Base-by-base conservation (phyloP, 164 flowering plant species). In the Annona cherimola region DNA sequence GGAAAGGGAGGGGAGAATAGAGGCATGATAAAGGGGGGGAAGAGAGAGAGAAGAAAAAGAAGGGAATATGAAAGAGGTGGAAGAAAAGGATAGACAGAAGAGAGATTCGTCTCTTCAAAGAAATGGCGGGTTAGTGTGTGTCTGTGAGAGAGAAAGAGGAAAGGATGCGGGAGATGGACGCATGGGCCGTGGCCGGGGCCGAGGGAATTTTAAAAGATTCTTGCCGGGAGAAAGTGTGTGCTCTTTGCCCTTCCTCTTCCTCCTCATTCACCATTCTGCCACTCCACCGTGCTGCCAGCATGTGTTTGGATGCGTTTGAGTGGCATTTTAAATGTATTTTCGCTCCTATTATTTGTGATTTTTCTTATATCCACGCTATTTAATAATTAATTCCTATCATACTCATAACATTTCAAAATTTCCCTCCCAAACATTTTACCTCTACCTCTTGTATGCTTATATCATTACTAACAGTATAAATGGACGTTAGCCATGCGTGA, bases 31-130 rank as follows among this genome's bases (percentile, higher is more conserved):
- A 40, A 12, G 40, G 63, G 20, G 5, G 20, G 35, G 19, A n/a
- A 61, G 63, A 61, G 35, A 64, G 67, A 41, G 44, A 39, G 67
- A 41, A 41, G 41, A 11, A 39, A 40, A 41, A 11, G 4, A 16
- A 16, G 64, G 45, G 59, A 57, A 43, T 42, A 64, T 64, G 18
- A 35, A 44, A 64, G 44, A 40, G 3, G 67, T 67, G 44, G 61
- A 60, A 73, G 74, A 66, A 62, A 71, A 41, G 50, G 67, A 64
- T 66, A 57, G 74, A 71, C n/a, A 69, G 50, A 81, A 64, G 50
- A 69, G 75, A 81, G 63, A 64, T 64, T 64, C 67, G 40, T 64
- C 44, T 64, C 67, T 42, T 64, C 43, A 64, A 59, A 45, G 71
- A 39, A 57, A 5, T 20, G 46, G 61, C 39, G 71, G 39, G 57